phyloP scores from a whole-genome alignment of 1,139 yeast species.

The Geotrichum klebahnii region DNA sequence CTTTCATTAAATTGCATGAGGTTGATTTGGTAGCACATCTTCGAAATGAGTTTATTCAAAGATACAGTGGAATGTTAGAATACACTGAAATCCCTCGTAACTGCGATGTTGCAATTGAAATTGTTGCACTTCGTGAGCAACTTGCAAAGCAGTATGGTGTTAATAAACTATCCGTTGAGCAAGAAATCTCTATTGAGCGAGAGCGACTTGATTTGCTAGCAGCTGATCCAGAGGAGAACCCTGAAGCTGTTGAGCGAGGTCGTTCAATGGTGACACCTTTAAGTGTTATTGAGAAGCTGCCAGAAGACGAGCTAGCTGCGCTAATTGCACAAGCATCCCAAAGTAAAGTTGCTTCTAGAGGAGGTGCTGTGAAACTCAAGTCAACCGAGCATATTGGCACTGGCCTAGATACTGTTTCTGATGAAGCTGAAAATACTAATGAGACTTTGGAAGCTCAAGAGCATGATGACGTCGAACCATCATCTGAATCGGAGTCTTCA shows the following conservation, averaged over 20 bases:
- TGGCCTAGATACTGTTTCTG: slow-evolving; percentile 32
- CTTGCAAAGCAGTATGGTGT: slow-evolving; percentile 27
- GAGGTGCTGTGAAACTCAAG: slow-evolving; percentile 17
- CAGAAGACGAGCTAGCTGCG: slow-evolving; percentile 29
- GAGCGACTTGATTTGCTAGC: slow-evolving; percentile 52
- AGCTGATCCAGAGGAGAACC: slow-evolving; percentile 45
- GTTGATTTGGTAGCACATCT: slow-evolving; percentile 66
- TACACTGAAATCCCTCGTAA: slow-evolving; percentile 51
- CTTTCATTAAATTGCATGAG: slow-evolving; percentile 74
- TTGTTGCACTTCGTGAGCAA: slow-evolving; percentile 48
- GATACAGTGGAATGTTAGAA: slow-evolving; percentile 69
- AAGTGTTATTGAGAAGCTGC: slow-evolving; percentile 50
- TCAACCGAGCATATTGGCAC: slow-evolving; percentile 40
- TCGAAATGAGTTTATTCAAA: slow-evolving; percentile 70
- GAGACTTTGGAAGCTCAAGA: slow-evolving; percentile 18
- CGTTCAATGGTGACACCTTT: slow-evolving; percentile 65
- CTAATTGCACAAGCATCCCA: slow-evolving; percentile 23
- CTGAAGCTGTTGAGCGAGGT: slow-evolving; percentile 51
- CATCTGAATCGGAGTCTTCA: not conserved
- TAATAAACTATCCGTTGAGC: slow-evolving; percentile 59
- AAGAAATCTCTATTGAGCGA: slow-evolving; percentile 70
- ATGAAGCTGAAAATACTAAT: slow-evolving; percentile 21
- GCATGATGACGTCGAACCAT: slow-evolving; percentile 8
- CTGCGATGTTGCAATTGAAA: slow-evolving; percentile 51
- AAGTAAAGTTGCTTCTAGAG: slow-evolving; percentile 17